These are phyloP conservation scores for Hypoxylon rickii DNA, from an alignment of 495 filamentous ascomycete genomes.

Conservation along the genomic window DNA sequence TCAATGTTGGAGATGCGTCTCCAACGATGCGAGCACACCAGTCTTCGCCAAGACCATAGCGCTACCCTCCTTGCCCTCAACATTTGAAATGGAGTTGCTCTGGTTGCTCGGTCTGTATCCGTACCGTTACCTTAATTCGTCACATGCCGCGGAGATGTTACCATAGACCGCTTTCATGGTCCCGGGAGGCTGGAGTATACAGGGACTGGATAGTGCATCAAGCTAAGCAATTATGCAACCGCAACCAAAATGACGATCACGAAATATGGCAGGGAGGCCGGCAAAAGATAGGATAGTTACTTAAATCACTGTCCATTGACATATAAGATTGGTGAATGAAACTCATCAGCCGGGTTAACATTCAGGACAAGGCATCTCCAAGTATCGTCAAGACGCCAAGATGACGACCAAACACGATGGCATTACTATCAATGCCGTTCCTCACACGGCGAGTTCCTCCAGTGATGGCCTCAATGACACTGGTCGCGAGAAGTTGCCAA, in stretches of 20 bases:
- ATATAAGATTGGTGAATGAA: background rate
- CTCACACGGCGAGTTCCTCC: slow-evolving; percentile 3
- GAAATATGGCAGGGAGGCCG: background rate
- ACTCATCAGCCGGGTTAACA: background rate
- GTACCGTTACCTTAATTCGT: slow-evolving; percentile 21
- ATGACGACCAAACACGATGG: slow-evolving; percentile 6
- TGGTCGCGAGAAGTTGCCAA: slow-evolving; percentile 6
- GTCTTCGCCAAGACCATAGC: slow-evolving; percentile 14
- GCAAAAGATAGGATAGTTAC: slow-evolving; percentile 12
- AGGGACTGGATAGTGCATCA: background rate
- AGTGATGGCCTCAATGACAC: slow-evolving; percentile 4
- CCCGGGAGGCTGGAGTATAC: slow-evolving; percentile 1
- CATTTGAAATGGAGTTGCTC: slow-evolving; percentile 15
- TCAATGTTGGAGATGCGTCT: slow-evolving; percentile 16
- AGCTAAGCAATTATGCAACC: slow-evolving; percentile 13
- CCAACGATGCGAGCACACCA: slow-evolving; percentile 25
- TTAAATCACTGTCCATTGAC: background rate
- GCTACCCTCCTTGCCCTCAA: slow-evolving; percentile 8
- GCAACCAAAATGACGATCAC: slow-evolving; percentile 19
- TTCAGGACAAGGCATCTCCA: too few species aligned
- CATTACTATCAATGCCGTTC: background rate
- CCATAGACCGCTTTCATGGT: background rate
- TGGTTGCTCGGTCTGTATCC: slow-evolving; percentile 8
- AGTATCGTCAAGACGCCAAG: background rate
- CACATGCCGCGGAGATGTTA: slow-evolving; percentile 18